phyloP scores from a whole-genome alignment of 108 stramenopile genomes.

The Fistulifera pelliculosa region DNA sequence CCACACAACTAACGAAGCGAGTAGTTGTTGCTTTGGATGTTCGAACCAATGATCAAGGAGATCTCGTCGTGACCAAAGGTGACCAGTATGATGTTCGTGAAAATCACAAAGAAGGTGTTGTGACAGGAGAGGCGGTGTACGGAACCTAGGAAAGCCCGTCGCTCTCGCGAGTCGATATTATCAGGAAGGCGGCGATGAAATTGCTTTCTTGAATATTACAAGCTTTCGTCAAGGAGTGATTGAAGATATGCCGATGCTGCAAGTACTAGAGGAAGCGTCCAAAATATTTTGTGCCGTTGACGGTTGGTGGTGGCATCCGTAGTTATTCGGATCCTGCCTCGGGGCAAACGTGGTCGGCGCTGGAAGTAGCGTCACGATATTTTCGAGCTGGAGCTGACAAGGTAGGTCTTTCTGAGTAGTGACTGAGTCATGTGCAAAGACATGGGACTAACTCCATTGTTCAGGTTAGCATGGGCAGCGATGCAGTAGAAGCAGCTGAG shows the following conservation, averaged over 20 bases:
- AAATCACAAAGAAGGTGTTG: constrained; percentile 56
- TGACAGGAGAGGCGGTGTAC: constrained; percentile 81
- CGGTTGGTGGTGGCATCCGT: constrained; percentile 98
- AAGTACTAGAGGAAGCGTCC: constrained; percentile 88
- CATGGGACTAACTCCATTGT: neutral
- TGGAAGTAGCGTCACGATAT: constrained; percentile 95
- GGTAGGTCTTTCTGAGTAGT: constrained; percentile 15
- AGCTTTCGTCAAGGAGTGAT: constrained; percentile 91
- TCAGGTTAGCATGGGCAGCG: constrained; percentile 84
- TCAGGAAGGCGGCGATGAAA: constrained; percentile 94
- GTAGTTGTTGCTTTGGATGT: constrained; percentile 96
- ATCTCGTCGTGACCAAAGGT: constrained; percentile 97
- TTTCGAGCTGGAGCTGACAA: constrained; percentile 99
- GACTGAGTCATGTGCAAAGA: neutral
- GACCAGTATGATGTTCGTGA: constrained; percentile 99
- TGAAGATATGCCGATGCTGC: constrained; percentile 96
- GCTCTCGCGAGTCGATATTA: constrained; percentile 85
- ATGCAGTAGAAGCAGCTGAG: constrained; percentile 92
- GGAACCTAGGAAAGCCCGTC: constrained; percentile 98
- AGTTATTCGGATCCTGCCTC: constrained; percentile 76
- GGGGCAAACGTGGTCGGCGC: constrained; percentile 74
- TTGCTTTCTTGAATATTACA: constrained; percentile 96
- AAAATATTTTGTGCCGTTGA: constrained; percentile 95
- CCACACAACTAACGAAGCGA: constrained; percentile 74
- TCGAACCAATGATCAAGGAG: constrained; percentile 91